Conservation (phyloP, 345 rosid species). For the Pugionium cornutum region DNA sequence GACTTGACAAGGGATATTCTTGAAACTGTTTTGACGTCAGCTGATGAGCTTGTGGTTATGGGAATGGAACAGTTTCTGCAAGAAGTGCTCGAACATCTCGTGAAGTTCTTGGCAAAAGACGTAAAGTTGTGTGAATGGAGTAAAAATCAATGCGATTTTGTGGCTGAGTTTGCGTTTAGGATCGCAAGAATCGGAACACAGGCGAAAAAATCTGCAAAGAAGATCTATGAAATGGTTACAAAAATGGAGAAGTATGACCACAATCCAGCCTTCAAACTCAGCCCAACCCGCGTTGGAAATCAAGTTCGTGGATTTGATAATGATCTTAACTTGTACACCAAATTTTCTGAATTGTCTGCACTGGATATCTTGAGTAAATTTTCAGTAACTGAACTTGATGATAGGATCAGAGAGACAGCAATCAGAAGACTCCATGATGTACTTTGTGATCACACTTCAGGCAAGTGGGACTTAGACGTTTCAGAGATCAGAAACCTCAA, state of each 20-base stretch:
- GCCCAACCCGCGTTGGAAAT: background rate
- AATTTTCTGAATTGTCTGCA: background rate
- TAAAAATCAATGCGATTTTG: slow-evolving; percentile 4
- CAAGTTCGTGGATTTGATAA: background rate
- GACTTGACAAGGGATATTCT: background rate
- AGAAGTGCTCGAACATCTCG: background rate
- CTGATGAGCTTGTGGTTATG: background rate
- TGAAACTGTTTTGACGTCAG: background rate
- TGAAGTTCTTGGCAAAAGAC: background rate
- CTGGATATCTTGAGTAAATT: background rate
- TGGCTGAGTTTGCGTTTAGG: slow-evolving; percentile 3
- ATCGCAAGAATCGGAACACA: background rate
- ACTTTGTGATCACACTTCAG: slow-evolving; percentile 16
- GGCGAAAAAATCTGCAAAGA: background rate
- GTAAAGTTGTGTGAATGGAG: background rate
- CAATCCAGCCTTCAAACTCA: slow-evolving; percentile 4
- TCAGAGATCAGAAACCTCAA: slow-evolving; percentile 4
- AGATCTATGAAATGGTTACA: slow-evolving; percentile 11
- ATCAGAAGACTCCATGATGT: background rate
- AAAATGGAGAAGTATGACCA: background rate
- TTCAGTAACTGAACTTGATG: background rate
- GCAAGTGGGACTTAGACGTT: background rate
- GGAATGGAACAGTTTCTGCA: background rate
- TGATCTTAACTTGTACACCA: background rate
- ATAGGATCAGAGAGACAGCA: slow-evolving; percentile 7